These are phyloP conservation scores for Fusarium subglutinans DNA, from an alignment of 2,329 filamentous ascomycete species.

Conservation along the genomic window DNA sequence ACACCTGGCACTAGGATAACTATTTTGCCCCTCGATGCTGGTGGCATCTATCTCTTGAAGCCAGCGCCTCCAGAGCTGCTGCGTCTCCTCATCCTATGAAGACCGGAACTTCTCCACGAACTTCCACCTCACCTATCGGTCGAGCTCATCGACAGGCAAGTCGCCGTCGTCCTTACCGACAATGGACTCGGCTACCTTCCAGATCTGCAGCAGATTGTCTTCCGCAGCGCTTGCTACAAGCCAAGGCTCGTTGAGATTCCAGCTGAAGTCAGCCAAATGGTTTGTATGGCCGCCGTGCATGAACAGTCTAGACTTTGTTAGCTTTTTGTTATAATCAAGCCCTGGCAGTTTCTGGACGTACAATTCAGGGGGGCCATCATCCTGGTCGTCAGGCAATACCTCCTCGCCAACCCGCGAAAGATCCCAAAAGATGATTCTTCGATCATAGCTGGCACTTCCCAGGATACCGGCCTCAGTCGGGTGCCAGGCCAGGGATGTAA, in stretches of 20 bases:
- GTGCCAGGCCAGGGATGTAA: conserved; percentile 95
- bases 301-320: conserved; percentile 71
- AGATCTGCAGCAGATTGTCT: conserved; percentile 96
- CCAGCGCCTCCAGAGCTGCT: conserved; percentile 38
- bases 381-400: conserved; percentile 91
- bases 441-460: conserved; percentile 91
- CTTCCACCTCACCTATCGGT: conserved; percentile 61
- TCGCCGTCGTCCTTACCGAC: conserved; percentile 81
- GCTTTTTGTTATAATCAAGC: conserved; percentile 24
- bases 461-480: conserved; percentile 88
- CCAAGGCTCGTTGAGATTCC: conserved; percentile 98
- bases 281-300: conserved; percentile 99
- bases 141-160: conserved; percentile 79
- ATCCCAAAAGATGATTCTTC: conserved; percentile 96
- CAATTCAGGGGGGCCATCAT: conserved; percentile 95
- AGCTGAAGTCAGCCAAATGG: conserved; percentile 94
- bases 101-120: conserved; percentile 44
- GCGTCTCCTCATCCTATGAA: conserved; percentile 46
- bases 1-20: conserved; percentile 25
- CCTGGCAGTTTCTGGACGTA: conserved; percentile 57
- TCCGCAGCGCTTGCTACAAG: conserved; percentile 94
- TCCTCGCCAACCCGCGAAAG: conserved; percentile 91
- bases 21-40: conserved; percentile 24
- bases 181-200: conserved; percentile 86
- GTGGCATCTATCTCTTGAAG: conserved; percentile 16